Conservation (phyloP, 1,139 yeast species). For the Magnusiomyces tetraspermus region DNA sequence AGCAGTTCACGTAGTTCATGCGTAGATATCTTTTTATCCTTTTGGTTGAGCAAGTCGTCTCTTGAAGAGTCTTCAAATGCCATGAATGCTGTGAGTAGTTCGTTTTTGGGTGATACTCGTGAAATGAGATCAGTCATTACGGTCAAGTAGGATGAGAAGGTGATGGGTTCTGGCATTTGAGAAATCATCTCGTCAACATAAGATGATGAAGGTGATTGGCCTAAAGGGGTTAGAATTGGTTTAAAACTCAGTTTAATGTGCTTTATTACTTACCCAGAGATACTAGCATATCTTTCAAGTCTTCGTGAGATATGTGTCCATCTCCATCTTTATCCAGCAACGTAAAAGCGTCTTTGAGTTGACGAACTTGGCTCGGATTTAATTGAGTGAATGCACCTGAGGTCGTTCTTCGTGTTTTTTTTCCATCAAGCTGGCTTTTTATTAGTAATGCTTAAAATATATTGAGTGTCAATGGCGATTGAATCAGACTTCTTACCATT, state of each 20-base stretch:
- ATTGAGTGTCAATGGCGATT: not conserved
- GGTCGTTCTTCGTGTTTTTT: slow-evolving; percentile 17
- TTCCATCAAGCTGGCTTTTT: not conserved
- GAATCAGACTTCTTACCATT: too few relatives aligned
- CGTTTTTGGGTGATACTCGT: slow-evolving; percentile 50
- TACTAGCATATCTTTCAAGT: slow-evolving; percentile 49
- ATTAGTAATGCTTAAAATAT: too few relatives aligned
- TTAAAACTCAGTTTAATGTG: not conserved
- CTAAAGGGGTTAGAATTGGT: too few relatives aligned
- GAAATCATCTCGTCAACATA: slow-evolving; percentile 37
- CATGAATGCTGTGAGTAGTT: slow-evolving; percentile 53
- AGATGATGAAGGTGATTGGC: slow-evolving; percentile 35
- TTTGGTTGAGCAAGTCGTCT: not conserved
- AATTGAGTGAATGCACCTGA: slow-evolving; percentile 33
- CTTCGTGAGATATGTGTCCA: slow-evolving; percentile 51
- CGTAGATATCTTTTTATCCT: slow-evolving; percentile 36
- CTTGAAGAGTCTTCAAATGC: slow-evolving; percentile 40
- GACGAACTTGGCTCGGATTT: slow-evolving; percentile 34
- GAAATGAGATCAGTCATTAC: slow-evolving; percentile 54
- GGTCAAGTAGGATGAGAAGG: slow-evolving; percentile 62
- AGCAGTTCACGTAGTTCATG: slow-evolving; percentile 41
- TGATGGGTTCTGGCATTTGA: slow-evolving; percentile 48
- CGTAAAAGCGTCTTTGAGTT: slow-evolving; percentile 44
- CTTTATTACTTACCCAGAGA: slow-evolving; percentile 37
- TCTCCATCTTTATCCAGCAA: slow-evolving; percentile 82